A percentile compares a stretch with the other conserved stretches of the same genome.
Evolutionary conservation across 768 basidiomycete species (phyloP).

Genomic region (Collybiopsis luxurians): DNA sequence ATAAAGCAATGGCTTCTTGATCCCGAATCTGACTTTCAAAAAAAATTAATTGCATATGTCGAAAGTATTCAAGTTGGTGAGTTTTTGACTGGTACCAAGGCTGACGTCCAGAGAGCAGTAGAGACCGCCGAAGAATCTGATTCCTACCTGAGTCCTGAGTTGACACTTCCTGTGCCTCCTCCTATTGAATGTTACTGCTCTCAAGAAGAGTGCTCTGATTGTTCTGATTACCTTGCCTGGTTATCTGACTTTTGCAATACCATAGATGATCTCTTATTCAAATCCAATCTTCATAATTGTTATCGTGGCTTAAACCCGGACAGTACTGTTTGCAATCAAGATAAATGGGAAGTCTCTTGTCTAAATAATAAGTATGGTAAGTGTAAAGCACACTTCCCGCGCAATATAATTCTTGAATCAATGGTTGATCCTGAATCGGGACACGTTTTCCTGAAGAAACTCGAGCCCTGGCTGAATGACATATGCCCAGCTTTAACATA

Average conservation of each 20-base stretch:
- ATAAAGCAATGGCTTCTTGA: conserved; percentile 23
- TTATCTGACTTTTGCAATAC: background rate
- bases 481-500: conserved; percentile 21
- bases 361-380: conserved; percentile 8
- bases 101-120: conserved; percentile 9
- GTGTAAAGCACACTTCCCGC: conserved; percentile 24
- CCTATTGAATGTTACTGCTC: conserved; percentile 4
- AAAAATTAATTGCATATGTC: conserved; percentile 25
- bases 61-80: conserved; percentile 29
- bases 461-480: conserved; percentile 25
- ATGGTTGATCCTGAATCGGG: conserved; percentile 1
- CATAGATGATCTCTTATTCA: background rate
- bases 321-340: background rate
- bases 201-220: conserved; percentile 16
- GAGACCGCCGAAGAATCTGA: background rate
- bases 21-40: conserved; percentile 21
- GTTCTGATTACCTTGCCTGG: background rate
- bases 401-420: conserved; percentile 9
- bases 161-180: conserved; percentile 20
- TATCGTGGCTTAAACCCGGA: background rate
- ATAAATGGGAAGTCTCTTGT: background rate
- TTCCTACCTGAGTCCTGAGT: conserved; percentile 19
- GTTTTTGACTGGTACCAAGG: conserved; percentile 21
- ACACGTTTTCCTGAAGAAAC: conserved; percentile 13
- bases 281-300: background rate